Evolutionary conservation across 345 rosid genomes (phyloP), one percentile per base, ranked within the genome.

Genomic region (Eutrema japonicum): DNA sequence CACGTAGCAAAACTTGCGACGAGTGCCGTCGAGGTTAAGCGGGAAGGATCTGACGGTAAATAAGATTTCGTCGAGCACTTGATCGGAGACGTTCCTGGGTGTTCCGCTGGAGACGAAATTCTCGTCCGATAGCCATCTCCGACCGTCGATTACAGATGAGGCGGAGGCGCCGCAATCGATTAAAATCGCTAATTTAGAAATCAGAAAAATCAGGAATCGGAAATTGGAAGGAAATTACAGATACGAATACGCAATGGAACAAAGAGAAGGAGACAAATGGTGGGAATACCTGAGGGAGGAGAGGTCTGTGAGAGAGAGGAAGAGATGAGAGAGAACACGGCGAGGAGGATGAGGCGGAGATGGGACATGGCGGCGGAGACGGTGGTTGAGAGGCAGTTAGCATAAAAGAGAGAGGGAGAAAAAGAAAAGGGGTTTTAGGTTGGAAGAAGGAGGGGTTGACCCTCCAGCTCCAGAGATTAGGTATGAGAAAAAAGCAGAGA

Each of bases 41-140:
- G 97, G 97, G 66, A 92, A 95, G 18, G 99, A 89, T 60, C 96
- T 88, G 63, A 88, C 88, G 70, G 93, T 90, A n/a, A 84, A 77
- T 72, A 92, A 84, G 41, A 59, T 65, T 2, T 78, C 79, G 47
- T 53, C 50, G 8, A 55, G 76, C 12, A 67, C 82, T 50, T 65
- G 32, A 27, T 36, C 80, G 0, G 87, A 14, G 43, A 95, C 45
- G 76, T 57, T 85, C 72, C 56, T 86, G 0, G 89, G 13, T 29
- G 84, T 74, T 57, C 97, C 97, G 3, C 68, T 1, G 33, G 84
- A 66, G 70, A 86, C 35, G 74, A 79, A 83, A 29, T 32, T 69
- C 27, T 51, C 58, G 80, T 95, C 97, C 4, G 96, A 80, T 27
- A 75, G 70, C 97, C 96, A 95, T 77, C 12, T 37, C 1, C 80